Evolutionary conservation across 108 stramenopile genomes (phyloP), one percentile per base, ranked within the genome.

Genomic region (Fistulifera solaris): DNA sequence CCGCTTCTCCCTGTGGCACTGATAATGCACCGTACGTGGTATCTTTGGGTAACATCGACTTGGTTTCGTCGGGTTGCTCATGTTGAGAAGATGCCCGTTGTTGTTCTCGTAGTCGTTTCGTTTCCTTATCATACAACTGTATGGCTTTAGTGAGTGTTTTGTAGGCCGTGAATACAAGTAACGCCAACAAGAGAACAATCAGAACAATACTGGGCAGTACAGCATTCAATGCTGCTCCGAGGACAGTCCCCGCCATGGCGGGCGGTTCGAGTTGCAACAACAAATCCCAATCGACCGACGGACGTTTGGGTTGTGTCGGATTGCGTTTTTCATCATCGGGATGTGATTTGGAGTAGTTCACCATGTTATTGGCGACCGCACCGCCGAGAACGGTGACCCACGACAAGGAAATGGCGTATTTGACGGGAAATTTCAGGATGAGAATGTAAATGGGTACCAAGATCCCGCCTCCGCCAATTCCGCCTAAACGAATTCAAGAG

Each of bases 251-350:
- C 0, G 80, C 88, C 46, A 96, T 86, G 0, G 94, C 89, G 17
- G 95, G 61, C 6, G 97, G 97, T 62, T 98, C 94, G 93, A 98
- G 94, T 28, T 95, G 81, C 12, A 98, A 50, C 38, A 98, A 88
- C 35, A 98, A 70, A 67, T 98, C 95, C 97, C 97, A 98, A 71
- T 98, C 97, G 19, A 96, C 93, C 16, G 95, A 63, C 0, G 93
- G 88, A 46, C 97, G 71, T 53, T 85, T 80, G 1, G 88, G 88
- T 24, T 77, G 52, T 19, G 4, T 45, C 40, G 40, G 40, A 45
- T 45, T 17, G 44, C 11, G 44, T 35, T 35, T 8, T 35, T 35
- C 31, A 35, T 35, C 31, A 0, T 45, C 44, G 17, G 96, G 96
- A 72, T 97, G 96, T 13, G 93, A 63, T 70, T 94, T 92, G 26